phyloP scores from a whole-genome alignment of 1,284 basidiomycete genomes.

The Sutorius eximius region DNA sequence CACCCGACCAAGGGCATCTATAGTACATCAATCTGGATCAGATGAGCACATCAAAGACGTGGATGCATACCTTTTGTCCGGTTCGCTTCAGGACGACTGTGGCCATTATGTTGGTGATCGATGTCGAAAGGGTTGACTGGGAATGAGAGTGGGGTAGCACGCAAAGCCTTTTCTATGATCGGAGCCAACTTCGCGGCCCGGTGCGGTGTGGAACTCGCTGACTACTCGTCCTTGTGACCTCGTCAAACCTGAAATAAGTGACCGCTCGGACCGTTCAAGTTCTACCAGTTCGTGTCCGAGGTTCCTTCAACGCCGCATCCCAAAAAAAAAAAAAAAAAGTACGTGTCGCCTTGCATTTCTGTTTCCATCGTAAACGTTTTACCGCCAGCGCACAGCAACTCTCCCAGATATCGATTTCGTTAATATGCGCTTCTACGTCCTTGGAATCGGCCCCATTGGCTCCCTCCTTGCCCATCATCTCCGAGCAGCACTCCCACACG shows the following conservation, averaged over 20 bases:
- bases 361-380: neutral
- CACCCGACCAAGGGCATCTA: conserved; percentile 36
- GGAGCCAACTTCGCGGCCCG: conserved; percentile 8
- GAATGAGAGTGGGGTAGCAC: neutral
- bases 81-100: conserved; percentile 58
- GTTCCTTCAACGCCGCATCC: neutral
- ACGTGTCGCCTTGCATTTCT: neutral
- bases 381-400: neutral
- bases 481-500: conserved; percentile 53
- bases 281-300: neutral
- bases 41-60: neutral
- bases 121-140: neutral
- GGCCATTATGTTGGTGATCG: conserved; percentile 40
- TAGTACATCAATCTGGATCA: neutral
- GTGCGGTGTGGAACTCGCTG: conserved; percentile 1
- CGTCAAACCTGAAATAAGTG: neutral
- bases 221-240: conserved; percentile 8
- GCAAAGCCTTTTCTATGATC: conserved; percentile 11
- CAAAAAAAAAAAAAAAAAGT: neutral
- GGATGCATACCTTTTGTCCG: conserved; percentile 47
- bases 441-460: conserved; percentile 81
- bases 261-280: neutral
- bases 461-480: conserved; percentile 80
- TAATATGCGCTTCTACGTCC: conserved; percentile 70
- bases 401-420: neutral